Conservation (phyloP, 306 rosid genomes). For the Inga leiocalycina region DNA sequence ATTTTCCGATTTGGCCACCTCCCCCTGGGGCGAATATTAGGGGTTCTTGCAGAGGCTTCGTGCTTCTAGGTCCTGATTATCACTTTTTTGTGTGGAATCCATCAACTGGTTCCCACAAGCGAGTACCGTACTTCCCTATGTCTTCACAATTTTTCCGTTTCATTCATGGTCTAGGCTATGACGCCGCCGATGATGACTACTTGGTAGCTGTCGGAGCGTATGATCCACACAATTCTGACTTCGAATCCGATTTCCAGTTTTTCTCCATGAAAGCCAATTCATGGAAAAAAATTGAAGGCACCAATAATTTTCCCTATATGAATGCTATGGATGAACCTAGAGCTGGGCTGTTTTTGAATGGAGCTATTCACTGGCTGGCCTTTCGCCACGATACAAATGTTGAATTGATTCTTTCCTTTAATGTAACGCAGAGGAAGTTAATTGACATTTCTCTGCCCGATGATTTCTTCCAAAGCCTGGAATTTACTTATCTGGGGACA, state of each 20-base stretch:
- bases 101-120: background rate
- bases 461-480: background rate
- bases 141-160: background rate
- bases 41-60: constrained; percentile 17
- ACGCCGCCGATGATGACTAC: constrained; percentile 20
- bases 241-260: background rate
- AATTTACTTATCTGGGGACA: background rate
- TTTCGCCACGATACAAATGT: background rate
- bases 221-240: background rate
- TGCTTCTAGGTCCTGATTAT: background rate
- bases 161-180: constrained; percentile 27
- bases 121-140: background rate
- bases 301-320: background rate
- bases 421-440: constrained; percentile 14
- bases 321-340: background rate
- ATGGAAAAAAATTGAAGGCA: background rate
- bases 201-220: background rate
- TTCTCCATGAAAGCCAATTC: constrained; percentile 21
- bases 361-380: constrained; percentile 26
- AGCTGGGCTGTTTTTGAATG: background rate
- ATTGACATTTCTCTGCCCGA: background rate
- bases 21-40: background rate
- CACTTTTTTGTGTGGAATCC: constrained; percentile 2
- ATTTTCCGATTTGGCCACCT: background rate
- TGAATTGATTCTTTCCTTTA: constrained; percentile 23